Percentiles rank a stretch among this genome's conserved stretches.
These are phyloP conservation scores for Sporothrix mexicana DNA, from an alignment of 2,329 filamentous ascomycete genomes.

Conservation along the genomic window DNA sequence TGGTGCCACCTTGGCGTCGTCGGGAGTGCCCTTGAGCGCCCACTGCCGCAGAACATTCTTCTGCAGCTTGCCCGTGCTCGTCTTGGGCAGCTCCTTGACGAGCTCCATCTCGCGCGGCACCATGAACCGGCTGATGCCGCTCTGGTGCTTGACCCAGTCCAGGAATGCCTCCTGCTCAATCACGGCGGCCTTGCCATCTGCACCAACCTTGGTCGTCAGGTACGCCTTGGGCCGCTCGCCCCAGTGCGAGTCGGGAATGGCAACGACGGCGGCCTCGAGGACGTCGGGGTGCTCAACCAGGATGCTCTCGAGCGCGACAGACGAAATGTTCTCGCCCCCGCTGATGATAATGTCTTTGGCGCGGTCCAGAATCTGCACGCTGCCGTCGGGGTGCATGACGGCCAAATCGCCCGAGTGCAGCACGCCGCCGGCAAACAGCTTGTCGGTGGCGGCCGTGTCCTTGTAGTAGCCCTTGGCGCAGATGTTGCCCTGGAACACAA, in stretches of 20 bases:
- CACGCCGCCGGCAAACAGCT: slow-evolving; percentile 85
- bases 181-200: neutral
- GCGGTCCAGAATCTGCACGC: slow-evolving; percentile 88
- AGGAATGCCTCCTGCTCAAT: slow-evolving; percentile 74
- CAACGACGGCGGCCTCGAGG: slow-evolving; percentile 89
- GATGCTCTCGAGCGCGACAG: slow-evolving; percentile 88
- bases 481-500: slow-evolving; percentile 86
- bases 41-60: slow-evolving; percentile 92
- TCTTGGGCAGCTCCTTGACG: slow-evolving; percentile 90
- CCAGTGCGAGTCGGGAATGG: slow-evolving; percentile 87
- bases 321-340: slow-evolving; percentile 97
- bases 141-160: slow-evolving; percentile 81
- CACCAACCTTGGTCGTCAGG: slow-evolving; percentile 71
- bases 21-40: slow-evolving; percentile 54
- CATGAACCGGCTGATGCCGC: slow-evolving; percentile 90
- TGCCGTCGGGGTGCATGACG: slow-evolving; percentile 89
- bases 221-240: slow-evolving; percentile 96
- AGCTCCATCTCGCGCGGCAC: slow-evolving; percentile 75
- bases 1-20: neutral
- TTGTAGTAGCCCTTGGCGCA: slow-evolving; percentile 93
- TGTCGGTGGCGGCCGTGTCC: slow-evolving; percentile 81
- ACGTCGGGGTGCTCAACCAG: slow-evolving; percentile 86
- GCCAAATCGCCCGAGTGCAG: slow-evolving; percentile 91
- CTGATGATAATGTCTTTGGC: slow-evolving; percentile 99
- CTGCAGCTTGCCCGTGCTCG: slow-evolving; percentile 93